Evolutionary conservation across 2,329 filamentous ascomycete genomes (phyloP).

Genomic region (Pyrenochaeta sp.): DNA sequence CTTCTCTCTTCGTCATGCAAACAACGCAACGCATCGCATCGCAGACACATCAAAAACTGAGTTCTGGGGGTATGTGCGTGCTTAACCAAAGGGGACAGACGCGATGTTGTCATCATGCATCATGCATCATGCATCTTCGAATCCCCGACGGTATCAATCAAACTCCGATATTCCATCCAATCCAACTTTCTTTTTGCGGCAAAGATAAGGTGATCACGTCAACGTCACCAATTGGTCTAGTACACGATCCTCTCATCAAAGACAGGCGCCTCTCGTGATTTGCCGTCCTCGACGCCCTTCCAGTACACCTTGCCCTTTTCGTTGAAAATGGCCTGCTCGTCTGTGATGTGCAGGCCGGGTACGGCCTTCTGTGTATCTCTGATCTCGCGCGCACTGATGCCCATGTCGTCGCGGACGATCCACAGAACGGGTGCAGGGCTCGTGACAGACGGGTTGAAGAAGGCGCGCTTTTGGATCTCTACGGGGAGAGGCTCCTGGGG

Average conservation of each 20-base stretch:
- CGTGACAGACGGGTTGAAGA: slow-evolving; percentile 55
- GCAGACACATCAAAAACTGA: too few species aligned
- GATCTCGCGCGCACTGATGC: slow-evolving; percentile 55
- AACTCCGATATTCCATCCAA: too few species aligned
- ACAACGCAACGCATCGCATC: too few species aligned
- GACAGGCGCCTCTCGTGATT: slow-evolving; percentile 54
- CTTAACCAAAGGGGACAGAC: too few species aligned
- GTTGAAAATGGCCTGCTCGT: slow-evolving; percentile 56
- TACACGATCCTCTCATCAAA: slow-evolving; percentile 51
- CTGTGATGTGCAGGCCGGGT: slow-evolving; percentile 52
- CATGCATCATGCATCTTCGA: too few species aligned
- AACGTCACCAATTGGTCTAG: slow-evolving; percentile 19
- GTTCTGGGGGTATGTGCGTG: too few species aligned
- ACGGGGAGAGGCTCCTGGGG: slow-evolving; percentile 42
- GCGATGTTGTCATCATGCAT: too few species aligned
- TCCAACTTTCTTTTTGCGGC: too few species aligned
- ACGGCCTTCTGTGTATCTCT: slow-evolving; percentile 50
- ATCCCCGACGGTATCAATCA: too few species aligned
- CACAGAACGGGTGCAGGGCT: slow-evolving; percentile 55
- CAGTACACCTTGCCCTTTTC: slow-evolving; percentile 57
- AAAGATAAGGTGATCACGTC: too few species aligned
- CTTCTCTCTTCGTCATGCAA: too few species aligned
- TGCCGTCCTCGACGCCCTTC: slow-evolving; percentile 49
- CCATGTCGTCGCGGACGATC: slow-evolving; percentile 56
- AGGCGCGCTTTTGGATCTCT: slow-evolving; percentile 53